Base-by-base conservation (phyloP, 768 basidiomycete genomes). In the Candolleomyces aberdarensis region DNA sequence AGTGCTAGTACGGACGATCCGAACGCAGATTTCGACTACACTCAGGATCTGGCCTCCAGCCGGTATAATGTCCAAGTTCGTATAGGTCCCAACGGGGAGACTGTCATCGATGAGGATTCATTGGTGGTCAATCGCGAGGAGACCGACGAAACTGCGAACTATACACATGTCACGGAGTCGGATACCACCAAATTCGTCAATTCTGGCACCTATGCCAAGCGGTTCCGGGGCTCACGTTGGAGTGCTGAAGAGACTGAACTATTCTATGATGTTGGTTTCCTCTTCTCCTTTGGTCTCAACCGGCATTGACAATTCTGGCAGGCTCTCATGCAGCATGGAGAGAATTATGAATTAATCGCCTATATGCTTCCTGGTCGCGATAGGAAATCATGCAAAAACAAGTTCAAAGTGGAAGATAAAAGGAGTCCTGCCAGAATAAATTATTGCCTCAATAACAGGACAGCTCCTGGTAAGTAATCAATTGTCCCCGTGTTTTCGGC, bases 271-370 rank as follows among this genome's bases (percentile, higher is more conserved):
- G 94, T 94, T 67, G 66, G 88, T 72, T 2, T 47, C 44, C 44
- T 51, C 10, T 2, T 6, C 7, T 56, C 50, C 20, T 53, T 10
- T 40, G 5, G 61, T 53, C 39, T 17, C 53, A 54, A 36, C 11
- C 36, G 3, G 52, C 59, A 46, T 56, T 58, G 65, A 15, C 72
- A 57, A 3, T 39, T 48, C 36, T 56, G n/a, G 36, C 67, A 96
- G 94, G 92, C 91, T n/a, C 76, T 96, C 32, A 81, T 87, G 3
- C 93, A 94, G 69, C 94, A 93, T 65, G 93, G 93, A 36, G 91
- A 94, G 71, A 94, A 96, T 66, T 96, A 96, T 68, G 94, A 96
- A 70, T 82, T 96, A 46, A 94, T 96, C 62, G 91, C 94, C 3
- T 87, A 87, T 65, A 81, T 94, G 13, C 80, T 96, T 19, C 92